phyloP scores from a whole-genome alignment of 176 grass and related monocot species.

The Ensete glaucum region DNA sequence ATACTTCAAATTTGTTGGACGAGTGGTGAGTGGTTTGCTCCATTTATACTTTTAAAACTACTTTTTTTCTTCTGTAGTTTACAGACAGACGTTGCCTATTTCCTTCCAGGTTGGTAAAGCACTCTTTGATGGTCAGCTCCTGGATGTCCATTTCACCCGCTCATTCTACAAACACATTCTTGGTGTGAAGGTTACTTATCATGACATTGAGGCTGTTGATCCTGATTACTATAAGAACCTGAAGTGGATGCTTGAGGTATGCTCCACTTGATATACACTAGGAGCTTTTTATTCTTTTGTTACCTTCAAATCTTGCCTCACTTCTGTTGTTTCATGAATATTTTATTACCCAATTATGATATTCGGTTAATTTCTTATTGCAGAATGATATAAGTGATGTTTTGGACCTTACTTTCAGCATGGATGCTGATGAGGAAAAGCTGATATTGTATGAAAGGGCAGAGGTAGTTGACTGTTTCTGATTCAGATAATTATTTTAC shows the following conservation, averaged over 20 bases:
- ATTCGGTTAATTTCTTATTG: conserved; percentile 25
- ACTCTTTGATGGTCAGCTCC: conserved; percentile 85
- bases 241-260: conserved; percentile 99
- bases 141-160: conserved; percentile 98
- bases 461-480: conserved; percentile 34
- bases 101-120: conserved; percentile 84
- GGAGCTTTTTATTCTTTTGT: neutral
- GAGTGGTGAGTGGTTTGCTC: conserved; percentile 61
- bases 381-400: conserved; percentile 97
- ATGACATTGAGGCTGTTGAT: conserved; percentile 99
- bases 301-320: neutral
- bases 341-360: conserved; percentile 11
- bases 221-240: conserved; percentile 91
- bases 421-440: conserved; percentile 99
- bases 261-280: no score
- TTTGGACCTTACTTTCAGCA: conserved; percentile 89
- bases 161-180: conserved; percentile 99
- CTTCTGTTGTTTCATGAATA: neutral
- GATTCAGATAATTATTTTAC: no score
- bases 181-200: conserved; percentile 93
- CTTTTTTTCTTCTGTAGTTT: conserved; percentile 10
- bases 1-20: conserved; percentile 97
- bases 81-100: conserved; percentile 15
- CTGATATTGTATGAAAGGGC: conserved; percentile 83
- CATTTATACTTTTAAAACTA: neutral